Evolutionary conservation across 140 eudicot genomes (phyloP).

Genomic region (Oenanthe javanica): DNA sequence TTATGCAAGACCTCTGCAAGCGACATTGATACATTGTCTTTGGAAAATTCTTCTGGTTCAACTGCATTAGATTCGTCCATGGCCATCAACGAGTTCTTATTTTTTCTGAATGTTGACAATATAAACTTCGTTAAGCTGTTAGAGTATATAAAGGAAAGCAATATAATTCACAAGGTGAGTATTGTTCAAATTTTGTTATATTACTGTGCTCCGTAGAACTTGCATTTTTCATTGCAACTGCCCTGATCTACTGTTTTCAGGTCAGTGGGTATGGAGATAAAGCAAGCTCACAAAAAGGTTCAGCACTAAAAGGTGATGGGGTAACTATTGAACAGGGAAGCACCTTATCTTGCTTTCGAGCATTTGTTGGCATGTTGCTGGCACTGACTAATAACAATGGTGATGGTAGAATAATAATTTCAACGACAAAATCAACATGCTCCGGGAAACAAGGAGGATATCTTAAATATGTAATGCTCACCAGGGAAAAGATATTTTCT

Average conservation of each 20-base stretch:
- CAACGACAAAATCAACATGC: constrained; percentile 37
- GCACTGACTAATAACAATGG: constrained; percentile 75
- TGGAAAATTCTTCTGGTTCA: constrained; percentile 21
- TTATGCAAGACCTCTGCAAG: constrained; percentile 28
- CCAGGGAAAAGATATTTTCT: constrained; percentile 83
- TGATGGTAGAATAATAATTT: constrained; percentile 81
- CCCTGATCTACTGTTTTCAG: constrained; percentile 28
- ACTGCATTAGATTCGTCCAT: constrained; percentile 43
- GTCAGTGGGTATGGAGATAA: constrained; percentile 88
- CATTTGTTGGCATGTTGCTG: constrained; percentile 59
- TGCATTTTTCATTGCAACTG: constrained; percentile 8
- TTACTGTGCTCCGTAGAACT: background rate
- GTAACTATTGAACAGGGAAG: constrained; percentile 34
- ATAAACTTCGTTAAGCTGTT: constrained; percentile 73
- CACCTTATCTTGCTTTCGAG: constrained; percentile 63
- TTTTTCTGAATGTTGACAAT: constrained; percentile 86
- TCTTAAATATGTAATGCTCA: constrained; percentile 90
- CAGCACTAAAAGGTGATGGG: constrained; percentile 20
- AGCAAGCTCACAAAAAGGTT: constrained; percentile 30
- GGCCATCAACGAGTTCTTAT: constrained; percentile 74
- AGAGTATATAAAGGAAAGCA: constrained; percentile 85
- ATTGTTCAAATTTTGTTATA: constrained; percentile 2
- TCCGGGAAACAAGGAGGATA: constrained; percentile 54
- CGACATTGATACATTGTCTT: constrained; percentile 18
- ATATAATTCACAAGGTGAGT: constrained; percentile 75